Conservation (phyloP, 208 protist genomes). For the Trypanosoma brucei region DNA sequence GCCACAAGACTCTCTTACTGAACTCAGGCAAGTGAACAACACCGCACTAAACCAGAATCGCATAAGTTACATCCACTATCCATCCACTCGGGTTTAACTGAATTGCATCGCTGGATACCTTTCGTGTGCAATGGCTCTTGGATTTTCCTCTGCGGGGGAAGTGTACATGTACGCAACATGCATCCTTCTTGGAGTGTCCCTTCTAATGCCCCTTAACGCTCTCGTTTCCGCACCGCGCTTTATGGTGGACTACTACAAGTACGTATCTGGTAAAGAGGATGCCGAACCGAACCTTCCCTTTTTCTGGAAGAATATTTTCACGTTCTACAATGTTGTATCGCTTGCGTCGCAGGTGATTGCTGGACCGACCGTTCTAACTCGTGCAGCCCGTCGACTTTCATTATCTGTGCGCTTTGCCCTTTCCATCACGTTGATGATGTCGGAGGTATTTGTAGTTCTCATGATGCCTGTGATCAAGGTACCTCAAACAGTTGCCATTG, state of each 20-base stretch:
- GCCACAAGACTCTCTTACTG: too few species aligned
- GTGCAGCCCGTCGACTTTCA: slow-evolving; percentile 71
- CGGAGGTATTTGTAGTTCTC: slow-evolving; percentile 42
- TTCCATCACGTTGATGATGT: slow-evolving; percentile 44
- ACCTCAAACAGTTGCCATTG: slow-evolving; percentile 36
- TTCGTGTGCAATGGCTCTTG: slow-evolving; percentile 1
- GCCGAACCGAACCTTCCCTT: slow-evolving; percentile 26
- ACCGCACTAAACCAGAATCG: not conserved
- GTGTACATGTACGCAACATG: slow-evolving; percentile 56
- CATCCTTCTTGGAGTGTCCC: slow-evolving; percentile 69
- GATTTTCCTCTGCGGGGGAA: slow-evolving; percentile 1
- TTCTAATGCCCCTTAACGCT: slow-evolving; percentile 87
- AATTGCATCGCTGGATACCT: not conserved
- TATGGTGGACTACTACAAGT: slow-evolving; percentile 85
- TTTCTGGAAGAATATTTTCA: slow-evolving; percentile 75
- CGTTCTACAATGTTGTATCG: slow-evolving; percentile 76
- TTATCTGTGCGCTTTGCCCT: slow-evolving; percentile 51
- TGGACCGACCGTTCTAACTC: slow-evolving; percentile 65
- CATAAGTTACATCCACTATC: not conserved
- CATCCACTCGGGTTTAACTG: not conserved
- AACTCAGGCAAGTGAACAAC: not conserved
- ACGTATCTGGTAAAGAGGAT: slow-evolving; percentile 31
- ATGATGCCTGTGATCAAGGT: slow-evolving; percentile 19
- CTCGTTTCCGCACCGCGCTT: slow-evolving; percentile 84
- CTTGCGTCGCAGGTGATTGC: slow-evolving; percentile 69